phyloP scores from a whole-genome alignment of 1,139 yeast species.

The Ogataea hybrid region DNA sequence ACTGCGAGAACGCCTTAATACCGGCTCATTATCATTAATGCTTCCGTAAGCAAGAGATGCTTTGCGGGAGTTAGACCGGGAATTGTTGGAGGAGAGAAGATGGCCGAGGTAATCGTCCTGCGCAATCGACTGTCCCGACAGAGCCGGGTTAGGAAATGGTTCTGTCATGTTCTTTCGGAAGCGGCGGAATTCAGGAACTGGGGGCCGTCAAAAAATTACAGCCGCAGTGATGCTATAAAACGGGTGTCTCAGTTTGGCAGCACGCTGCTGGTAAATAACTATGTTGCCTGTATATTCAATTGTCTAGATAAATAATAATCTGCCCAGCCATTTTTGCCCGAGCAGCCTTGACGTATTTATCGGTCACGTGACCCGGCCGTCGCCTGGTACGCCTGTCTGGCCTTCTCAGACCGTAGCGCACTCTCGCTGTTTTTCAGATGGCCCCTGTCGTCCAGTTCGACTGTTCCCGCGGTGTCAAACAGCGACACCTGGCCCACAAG shows the following conservation, averaged over 20 bases:
- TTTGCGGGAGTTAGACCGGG: conserved; percentile 14
- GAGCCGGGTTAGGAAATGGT: conserved; percentile 20
- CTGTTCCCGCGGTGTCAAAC: conserved; percentile 75
- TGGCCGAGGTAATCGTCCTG: conserved; percentile 16
- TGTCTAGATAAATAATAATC: not conserved
- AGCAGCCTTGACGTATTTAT: too few relatives aligned
- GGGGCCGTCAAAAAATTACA: not conserved
- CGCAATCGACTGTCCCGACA: conserved; percentile 5
- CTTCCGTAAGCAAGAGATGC: conserved; percentile 12
- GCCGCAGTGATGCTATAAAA: not conserved
- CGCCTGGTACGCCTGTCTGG: conserved; percentile 38
- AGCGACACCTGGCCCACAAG: conserved; percentile 72
- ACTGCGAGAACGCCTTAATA: conserved; percentile 20
- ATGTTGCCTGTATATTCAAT: not conserved
- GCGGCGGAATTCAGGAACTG: not conserved
- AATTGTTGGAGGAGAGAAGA: conserved; percentile 11
- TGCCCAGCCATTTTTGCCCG: not conserved
- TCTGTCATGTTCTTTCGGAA: conserved; percentile 13
- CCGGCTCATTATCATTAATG: conserved; percentile 11
- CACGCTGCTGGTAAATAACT: not conserved
- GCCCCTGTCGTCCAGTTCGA: conserved; percentile 72
- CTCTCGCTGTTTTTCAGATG: conserved; percentile 52
- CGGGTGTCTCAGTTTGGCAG: not conserved
- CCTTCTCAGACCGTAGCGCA: conserved; percentile 41
- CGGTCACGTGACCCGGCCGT: conserved; percentile 16